These are phyloP conservation scores for Xylaria sp. DNA, from an alignment of 2,329 filamentous ascomycete genomes.

Conservation along the genomic window DNA sequence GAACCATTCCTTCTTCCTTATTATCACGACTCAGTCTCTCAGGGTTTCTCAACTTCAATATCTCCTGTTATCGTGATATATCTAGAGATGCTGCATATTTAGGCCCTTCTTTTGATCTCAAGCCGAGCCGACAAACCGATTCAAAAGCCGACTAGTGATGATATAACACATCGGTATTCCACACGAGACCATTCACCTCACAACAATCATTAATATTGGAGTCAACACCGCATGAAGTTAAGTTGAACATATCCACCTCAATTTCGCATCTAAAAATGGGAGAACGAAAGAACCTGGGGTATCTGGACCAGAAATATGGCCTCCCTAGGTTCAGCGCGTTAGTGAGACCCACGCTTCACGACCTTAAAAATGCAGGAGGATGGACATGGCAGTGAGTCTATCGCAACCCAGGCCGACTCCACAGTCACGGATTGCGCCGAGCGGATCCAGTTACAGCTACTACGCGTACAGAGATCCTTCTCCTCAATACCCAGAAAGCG, in stretches of 20 bases:
- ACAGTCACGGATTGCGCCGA: not conserved
- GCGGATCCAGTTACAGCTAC: not conserved
- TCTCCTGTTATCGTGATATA: not conserved
- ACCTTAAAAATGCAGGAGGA: slow-evolving; percentile 3
- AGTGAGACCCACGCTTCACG: not conserved
- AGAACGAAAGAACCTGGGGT: not conserved
- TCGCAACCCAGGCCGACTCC: not conserved
- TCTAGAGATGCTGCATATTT: not conserved
- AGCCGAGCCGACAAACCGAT: not conserved
- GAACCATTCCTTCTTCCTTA: not conserved
- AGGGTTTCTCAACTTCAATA: not conserved
- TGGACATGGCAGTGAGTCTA: not conserved
- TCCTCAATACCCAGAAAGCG: not conserved
- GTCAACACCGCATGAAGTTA: not conserved
- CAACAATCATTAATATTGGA: not conserved
- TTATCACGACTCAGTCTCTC: not conserved
- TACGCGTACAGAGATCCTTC: not conserved
- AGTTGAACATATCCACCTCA: not conserved
- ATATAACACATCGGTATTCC: not conserved
- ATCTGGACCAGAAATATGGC: not conserved
- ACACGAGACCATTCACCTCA: not conserved
- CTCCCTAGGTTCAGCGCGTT: not conserved
- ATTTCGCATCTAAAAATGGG: not conserved
- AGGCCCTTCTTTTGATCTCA: not conserved
- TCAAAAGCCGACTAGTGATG: not conserved